Evolutionary conservation across 495 filamentous ascomycete species (phyloP).

Genomic region (Penicillium taxi): DNA sequence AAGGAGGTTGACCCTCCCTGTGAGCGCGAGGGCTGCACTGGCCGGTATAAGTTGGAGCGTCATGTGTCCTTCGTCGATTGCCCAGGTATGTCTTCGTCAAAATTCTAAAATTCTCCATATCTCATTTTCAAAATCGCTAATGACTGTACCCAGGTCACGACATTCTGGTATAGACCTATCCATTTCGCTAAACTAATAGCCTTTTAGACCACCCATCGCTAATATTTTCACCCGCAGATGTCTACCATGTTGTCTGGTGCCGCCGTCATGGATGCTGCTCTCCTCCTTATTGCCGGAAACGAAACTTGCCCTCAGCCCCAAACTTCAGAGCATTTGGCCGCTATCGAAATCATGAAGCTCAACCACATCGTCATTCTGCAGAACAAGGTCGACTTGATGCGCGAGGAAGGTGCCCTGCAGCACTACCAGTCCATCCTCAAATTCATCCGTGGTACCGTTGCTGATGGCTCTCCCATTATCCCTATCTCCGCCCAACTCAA

Average conservation of each 20-base stretch:
- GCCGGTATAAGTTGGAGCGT: conserved; percentile 62
- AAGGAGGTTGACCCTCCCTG: conserved; percentile 95
- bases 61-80: conserved; percentile 76
- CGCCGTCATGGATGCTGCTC: conserved; percentile 97
- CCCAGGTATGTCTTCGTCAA: conserved; percentile 44
- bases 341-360: conserved; percentile 98
- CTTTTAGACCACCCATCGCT: not conserved
- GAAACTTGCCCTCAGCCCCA: conserved; percentile 99
- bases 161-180: conserved; percentile 62
- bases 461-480: conserved; percentile 91
- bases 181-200: not conserved
- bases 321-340: conserved; percentile 95
- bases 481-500: conserved; percentile 98
- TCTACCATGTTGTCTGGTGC: conserved; percentile 99
- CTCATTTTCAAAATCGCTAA: conserved; percentile 4
- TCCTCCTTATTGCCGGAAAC: conserved; percentile 95
- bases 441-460: conserved; percentile 95
- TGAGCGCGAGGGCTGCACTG: conserved; percentile 83
- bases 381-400: conserved; percentile 98
- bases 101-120: not conserved
- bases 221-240: conserved; percentile 47
- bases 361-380: conserved; percentile 98
- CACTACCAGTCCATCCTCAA: conserved; percentile 95
- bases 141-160: conserved; percentile 57
- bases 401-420: conserved; percentile 80